Evolutionary conservation across 192 early-diverging fungal genomes (phyloP), one percentile per base, ranked within the genome.

Genomic region (Backusella psychrophila): DNA sequence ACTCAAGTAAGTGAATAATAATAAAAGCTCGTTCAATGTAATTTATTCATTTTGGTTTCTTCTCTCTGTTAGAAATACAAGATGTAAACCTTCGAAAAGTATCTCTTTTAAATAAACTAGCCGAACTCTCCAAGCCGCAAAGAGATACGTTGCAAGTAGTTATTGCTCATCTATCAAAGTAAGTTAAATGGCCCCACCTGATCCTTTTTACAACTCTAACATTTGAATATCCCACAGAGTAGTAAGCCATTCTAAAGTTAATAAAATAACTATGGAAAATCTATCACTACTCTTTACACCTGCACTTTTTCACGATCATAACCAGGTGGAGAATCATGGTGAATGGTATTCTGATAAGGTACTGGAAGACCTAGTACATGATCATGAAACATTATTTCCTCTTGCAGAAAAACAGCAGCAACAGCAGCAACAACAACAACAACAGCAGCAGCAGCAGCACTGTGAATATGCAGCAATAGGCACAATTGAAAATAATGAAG

Each of bases 201-300:
- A 15, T 44, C 14, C 42, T 44, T 44, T 44, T 19, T 1, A 44
- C 5, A 44, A 17, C 4, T 17, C 42, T 44, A 44, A 44, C 12
- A 17, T 44, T 44, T 19, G 29, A 33, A 23, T 31, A 59, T 6
- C 29, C 66, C 29, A 53, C 69, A 91, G 90, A 21, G 75, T 90
- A 4, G 75, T 84, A 36, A 42, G 71, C 1, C 70, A 88, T 36
- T 82, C 87, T 9, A 82, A 87, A 17, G 71, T 82, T 1, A 93
- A 93, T 86, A 93, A 93, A 71, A 93, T 93, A 90, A 88, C 84
- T 7, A 75, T 86, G 3, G 77, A 80, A n/a, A 93, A 93, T 73
- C 41, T 93, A 1, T 86, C 85, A 1, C 72, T 92, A 59, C 83
- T 93, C n/a, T 93, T 93, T 72, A 85, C 87, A 14, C 86, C 89